Evolutionary conservation across 495 filamentous ascomycete species (phyloP).

Genomic region (Xylaria flabelliformis): DNA sequence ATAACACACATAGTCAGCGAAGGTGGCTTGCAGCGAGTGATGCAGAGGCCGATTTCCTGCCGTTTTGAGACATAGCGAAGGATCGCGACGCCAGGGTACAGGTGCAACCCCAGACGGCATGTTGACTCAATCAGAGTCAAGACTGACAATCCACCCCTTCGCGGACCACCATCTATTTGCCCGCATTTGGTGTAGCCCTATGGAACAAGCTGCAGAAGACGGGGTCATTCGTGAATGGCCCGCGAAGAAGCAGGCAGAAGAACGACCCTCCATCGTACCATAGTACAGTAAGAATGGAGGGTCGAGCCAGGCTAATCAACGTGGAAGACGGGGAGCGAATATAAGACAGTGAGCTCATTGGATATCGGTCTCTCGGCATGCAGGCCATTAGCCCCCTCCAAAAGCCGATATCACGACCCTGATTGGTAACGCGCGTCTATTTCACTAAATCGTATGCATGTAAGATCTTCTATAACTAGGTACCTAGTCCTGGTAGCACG

Average conservation of each 20-base stretch:
- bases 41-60: slow-evolving; percentile 18
- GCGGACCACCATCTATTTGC: neutral
- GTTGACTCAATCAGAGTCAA: slow-evolving; percentile 1
- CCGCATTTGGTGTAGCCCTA: slow-evolving; percentile 9
- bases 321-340: slow-evolving; percentile 16
- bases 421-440: slow-evolving; percentile 23
- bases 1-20: slow-evolving; percentile 4
- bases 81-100: slow-evolving; percentile 1
- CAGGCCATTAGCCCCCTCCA: slow-evolving; percentile 8
- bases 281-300: slow-evolving; percentile 16
- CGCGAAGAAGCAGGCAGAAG: neutral
- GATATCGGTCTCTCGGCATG: slow-evolving; percentile 19
- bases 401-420: neutral
- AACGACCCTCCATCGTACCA: slow-evolving; percentile 2
- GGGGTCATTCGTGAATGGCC: neutral
- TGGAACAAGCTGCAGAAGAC: neutral
- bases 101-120: slow-evolving; percentile 1
- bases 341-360: neutral
- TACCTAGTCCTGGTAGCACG: neutral
- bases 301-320: neutral
- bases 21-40: slow-evolving; percentile 12
- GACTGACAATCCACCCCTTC: neutral
- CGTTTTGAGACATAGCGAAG: slow-evolving; percentile 11
- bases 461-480: slow-evolving; percentile 1
- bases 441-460: neutral